phyloP scores from a whole-genome alignment of 129 eudicot genomes.

The Mikania micrantha region DNA sequence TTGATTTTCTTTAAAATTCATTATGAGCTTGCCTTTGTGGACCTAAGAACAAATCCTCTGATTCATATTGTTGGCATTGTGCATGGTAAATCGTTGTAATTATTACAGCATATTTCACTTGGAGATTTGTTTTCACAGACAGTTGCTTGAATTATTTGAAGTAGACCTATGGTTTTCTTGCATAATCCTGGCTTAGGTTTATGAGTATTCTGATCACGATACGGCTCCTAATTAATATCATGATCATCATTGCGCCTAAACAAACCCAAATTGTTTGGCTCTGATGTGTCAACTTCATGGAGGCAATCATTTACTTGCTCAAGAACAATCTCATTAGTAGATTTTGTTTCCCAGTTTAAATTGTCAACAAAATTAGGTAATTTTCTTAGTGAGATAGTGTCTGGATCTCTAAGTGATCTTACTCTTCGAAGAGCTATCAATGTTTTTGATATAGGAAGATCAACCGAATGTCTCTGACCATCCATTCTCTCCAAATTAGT shows the following conservation, averaged over 20 bases:
- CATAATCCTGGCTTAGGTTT: conserved; percentile 14
- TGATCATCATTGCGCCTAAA: conserved; percentile 28
- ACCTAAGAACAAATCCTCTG: conserved; percentile 35
- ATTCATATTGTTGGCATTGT: too few relatives aligned
- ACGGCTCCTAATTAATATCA: conserved; percentile 29
- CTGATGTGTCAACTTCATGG: conserved; percentile 14
- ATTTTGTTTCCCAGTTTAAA: conserved; percentile 80
- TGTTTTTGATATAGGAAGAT: conserved; percentile 74
- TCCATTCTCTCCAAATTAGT: conserved; percentile 43
- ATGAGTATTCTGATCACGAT: conserved; percentile 27
- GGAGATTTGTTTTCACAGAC: too few relatives aligned
- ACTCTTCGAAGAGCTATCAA: conserved; percentile 91
- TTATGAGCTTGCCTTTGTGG: conserved; percentile 26
- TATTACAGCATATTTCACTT: too few relatives aligned
- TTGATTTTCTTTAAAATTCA: conserved; percentile 30
- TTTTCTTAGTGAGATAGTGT: conserved; percentile 72
- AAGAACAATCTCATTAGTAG: conserved; percentile 51
- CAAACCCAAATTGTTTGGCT: conserved; percentile 27
- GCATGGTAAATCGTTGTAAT: too few relatives aligned
- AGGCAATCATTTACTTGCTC: conserved; percentile 36
- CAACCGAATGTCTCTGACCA: conserved; percentile 88
- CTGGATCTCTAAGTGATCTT: conserved; percentile 93
- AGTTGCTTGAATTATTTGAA: conserved; percentile 10
- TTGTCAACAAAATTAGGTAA: conserved; percentile 53
- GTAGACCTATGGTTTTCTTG: conserved; percentile 26